A percentile compares a stretch with the other conserved stretches of the same genome.
Evolutionary conservation across 805 yeast genomes (phyloP).

Genomic region (Ogataea ganodermae): DNA sequence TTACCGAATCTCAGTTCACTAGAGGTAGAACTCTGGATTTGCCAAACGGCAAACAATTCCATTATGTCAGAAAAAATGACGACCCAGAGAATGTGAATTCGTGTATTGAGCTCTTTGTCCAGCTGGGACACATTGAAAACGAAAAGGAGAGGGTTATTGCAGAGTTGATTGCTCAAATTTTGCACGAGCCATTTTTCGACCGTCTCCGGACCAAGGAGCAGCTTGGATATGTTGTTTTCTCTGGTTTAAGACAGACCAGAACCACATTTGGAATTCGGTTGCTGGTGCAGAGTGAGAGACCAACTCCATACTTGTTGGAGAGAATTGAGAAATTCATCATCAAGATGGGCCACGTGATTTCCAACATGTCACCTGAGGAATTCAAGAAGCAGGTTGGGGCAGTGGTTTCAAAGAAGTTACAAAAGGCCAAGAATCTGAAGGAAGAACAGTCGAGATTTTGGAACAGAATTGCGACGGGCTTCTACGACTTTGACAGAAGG

Average conservation of each 20-base stretch:
- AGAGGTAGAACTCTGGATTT: constrained; percentile 46
- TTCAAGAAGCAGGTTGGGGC: constrained; percentile 71
- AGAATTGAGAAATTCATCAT: constrained; percentile 71
- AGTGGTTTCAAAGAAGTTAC: constrained; percentile 61
- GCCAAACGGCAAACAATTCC: constrained; percentile 40
- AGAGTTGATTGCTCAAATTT: constrained; percentile 69
- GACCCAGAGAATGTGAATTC: constrained; percentile 80
- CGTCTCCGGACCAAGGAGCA: constrained; percentile 92
- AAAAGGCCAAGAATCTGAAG: constrained; percentile 71
- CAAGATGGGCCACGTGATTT: constrained; percentile 44
- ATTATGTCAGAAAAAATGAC: constrained; percentile 51
- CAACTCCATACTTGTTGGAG: constrained; percentile 70
- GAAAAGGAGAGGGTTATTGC: constrained; percentile 48
- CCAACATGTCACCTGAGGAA: constrained; percentile 59
- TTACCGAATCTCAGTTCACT: constrained; percentile 46
- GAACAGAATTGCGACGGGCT: constrained; percentile 71
- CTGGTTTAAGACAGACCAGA: constrained; percentile 68
- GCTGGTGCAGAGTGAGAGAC: constrained; percentile 80
- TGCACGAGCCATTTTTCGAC: constrained; percentile 87
- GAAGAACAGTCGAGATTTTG: constrained; percentile 75
- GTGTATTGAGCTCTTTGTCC: constrained; percentile 76
- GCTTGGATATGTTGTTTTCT: constrained; percentile 90
- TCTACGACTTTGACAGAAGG: constrained; percentile 68
- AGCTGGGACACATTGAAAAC: constrained; percentile 57
- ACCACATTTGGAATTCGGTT: constrained; percentile 74